These are phyloP conservation scores for Pseudovirgaria hyperparasitica DNA, from an alignment of 2,329 filamentous ascomycete species.

Conservation along the genomic window DNA sequence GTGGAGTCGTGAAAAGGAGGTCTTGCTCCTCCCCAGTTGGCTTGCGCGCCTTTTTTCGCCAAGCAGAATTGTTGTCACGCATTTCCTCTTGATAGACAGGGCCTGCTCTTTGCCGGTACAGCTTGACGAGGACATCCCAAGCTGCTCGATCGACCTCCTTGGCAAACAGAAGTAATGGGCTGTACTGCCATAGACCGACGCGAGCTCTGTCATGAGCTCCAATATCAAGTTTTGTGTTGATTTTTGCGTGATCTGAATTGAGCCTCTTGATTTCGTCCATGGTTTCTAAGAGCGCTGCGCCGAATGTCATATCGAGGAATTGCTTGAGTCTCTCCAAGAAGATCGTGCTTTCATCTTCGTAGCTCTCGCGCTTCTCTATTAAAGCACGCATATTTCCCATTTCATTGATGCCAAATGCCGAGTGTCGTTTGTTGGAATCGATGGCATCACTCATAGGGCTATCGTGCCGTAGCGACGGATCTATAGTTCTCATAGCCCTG, in stretches of 20 bases:
- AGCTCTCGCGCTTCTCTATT: slow-evolving; percentile 87
- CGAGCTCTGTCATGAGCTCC: slow-evolving; percentile 59
- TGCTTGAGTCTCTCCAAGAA: slow-evolving; percentile 72
- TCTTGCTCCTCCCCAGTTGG: slow-evolving; percentile 65
- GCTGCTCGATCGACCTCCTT: slow-evolving; percentile 70
- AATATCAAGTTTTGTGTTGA: slow-evolving; percentile 49
- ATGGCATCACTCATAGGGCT: slow-evolving; percentile 30
- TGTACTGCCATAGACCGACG: slow-evolving; percentile 73
- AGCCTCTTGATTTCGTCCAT: slow-evolving; percentile 47
- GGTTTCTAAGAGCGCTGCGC: slow-evolving; percentile 58
- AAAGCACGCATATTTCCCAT: slow-evolving; percentile 80
- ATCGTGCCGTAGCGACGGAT: slow-evolving; percentile 57
- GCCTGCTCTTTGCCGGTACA: slow-evolving; percentile 67
- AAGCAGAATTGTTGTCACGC: slow-evolving; percentile 59
- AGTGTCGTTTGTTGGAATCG: slow-evolving; percentile 25
- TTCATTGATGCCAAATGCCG: slow-evolving; percentile 60
- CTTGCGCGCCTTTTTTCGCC: slow-evolving; percentile 70
- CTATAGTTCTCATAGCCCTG: slow-evolving; percentile 87
- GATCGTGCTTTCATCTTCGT: slow-evolving; percentile 58
- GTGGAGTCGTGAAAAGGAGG: slow-evolving; percentile 76
- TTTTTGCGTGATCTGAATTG: slow-evolving; percentile 23
- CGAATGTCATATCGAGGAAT: slow-evolving; percentile 73
- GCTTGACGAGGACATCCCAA: slow-evolving; percentile 67
- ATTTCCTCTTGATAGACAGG: slow-evolving; percentile 75
- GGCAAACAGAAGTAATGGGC: slow-evolving; percentile 75